Percentiles rank a stretch among this genome's conserved stretches.
Conservation (phyloP, 345 rosid species). For the Microcos paniculata region DNA sequence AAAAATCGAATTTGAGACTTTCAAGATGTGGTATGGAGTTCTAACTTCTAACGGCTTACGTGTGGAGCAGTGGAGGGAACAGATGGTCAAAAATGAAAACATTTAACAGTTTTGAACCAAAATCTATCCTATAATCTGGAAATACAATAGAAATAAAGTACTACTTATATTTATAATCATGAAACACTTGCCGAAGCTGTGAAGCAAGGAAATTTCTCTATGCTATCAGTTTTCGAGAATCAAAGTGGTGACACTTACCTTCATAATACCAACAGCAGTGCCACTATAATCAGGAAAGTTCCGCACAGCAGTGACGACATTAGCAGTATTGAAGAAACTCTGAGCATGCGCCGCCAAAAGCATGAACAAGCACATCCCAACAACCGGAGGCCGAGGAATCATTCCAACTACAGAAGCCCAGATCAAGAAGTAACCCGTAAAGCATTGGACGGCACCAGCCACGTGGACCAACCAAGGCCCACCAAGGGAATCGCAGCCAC, state of each 20-base stretch:
- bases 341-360: slow-evolving; percentile 37
- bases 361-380: slow-evolving; percentile 51
- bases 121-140: not conserved
- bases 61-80: no score
- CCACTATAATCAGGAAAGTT: slow-evolving; percentile 47
- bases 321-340: slow-evolving; percentile 48
- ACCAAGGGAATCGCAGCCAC: slow-evolving; percentile 8
- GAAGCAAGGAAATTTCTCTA: no score
- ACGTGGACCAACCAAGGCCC: slow-evolving; percentile 70
- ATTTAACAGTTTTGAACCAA: not conserved
- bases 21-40: no score
- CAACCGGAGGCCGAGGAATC: slow-evolving; percentile 40
- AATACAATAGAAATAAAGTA: no score
- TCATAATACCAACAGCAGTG: slow-evolving; percentile 47
- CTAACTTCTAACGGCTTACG: no score
- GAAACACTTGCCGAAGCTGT: no score
- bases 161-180: no score
- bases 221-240: no score
- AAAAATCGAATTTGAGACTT: no score
- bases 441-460: slow-evolving; percentile 53
- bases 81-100: no score
- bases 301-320: slow-evolving; percentile 41
- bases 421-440: slow-evolving; percentile 58
- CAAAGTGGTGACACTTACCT: slow-evolving; percentile 25
- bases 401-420: slow-evolving; percentile 66